A percentile compares a stretch with the other conserved stretches of the same genome.
phyloP scores from a whole-genome alignment of 2,329 filamentous ascomycete species.

The Claviceps pazoutovae region DNA sequence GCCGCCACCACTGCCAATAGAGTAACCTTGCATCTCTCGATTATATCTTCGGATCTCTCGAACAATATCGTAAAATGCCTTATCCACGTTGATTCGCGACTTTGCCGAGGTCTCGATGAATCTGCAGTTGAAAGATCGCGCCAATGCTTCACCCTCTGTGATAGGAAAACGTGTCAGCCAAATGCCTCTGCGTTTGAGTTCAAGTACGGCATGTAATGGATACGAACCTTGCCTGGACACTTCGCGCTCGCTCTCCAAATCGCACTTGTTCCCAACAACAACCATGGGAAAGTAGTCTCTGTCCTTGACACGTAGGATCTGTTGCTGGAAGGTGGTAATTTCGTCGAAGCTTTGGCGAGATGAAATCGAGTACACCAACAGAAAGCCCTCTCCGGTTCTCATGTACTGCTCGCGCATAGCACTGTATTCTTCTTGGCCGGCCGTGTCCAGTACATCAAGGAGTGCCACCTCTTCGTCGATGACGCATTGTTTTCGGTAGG shows the following conservation, averaged over 20 bases:
- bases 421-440: conserved; percentile 97
- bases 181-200: not conserved
- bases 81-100: conserved; percentile 94
- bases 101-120: conserved; percentile 99
- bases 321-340: conserved; percentile 96
- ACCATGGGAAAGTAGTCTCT: conserved; percentile 99
- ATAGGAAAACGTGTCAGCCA: conserved; percentile 3
- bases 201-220: not conserved
- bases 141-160: conserved; percentile 78
- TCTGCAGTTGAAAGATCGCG: conserved; percentile 82
- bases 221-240: conserved; percentile 77
- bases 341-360: conserved; percentile 96
- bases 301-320: conserved; percentile 96
- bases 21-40: conserved; percentile 90
- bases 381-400: conserved; percentile 94
- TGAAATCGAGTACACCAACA: conserved; percentile 96
- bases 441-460: conserved; percentile 94
- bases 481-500: conserved; percentile 98
- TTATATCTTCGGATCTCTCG: conserved; percentile 97
- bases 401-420: conserved; percentile 99
- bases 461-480: conserved; percentile 97
- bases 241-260: conserved; percentile 84
- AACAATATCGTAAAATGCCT: conserved; percentile 96
- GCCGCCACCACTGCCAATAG: conserved; percentile 51
- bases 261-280: conserved; percentile 97